Evolutionary conservation across 257 asterid species (phyloP), one percentile per base, ranked within the genome.

Genomic region (Salvia rosmarinus): DNA sequence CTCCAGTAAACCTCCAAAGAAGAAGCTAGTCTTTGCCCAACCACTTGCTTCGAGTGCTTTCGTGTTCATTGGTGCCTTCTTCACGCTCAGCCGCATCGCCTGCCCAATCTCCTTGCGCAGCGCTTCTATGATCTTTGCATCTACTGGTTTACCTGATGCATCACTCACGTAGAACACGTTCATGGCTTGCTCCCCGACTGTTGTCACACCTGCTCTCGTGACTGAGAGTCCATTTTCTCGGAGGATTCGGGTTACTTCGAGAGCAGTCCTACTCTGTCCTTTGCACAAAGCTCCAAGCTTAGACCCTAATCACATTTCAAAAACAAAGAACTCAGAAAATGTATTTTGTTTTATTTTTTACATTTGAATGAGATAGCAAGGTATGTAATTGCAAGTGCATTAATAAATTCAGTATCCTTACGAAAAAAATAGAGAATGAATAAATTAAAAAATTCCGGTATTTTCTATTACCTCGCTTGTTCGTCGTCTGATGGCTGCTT

Each of bases 241-340:
- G 7, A 94, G 90, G 58, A 94, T 82, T 79, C 99, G 82, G 14
- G 97, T 94, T 19, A 89, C 97, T 72, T 94, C 1, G 96, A 91
- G 55, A 94, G 92, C 56, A 94, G 80, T 4, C 97, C 99, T n/a
- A 94, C 95, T 25, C 97, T 85, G 79, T 94, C 99, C 83, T 91
- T 91, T 43, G 99, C 97, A 20, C 99, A 84, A 47, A 94, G 82
- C 77, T 94, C 97, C 75, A 91, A 78, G 79, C 95, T 88, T 62
- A 89, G 80, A 19, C 96, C 99, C 96, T 94, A 84, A 59, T 71
- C 35, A 30, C 28, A 20, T 62, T 52, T 37, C 37, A 68, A 37
- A 42, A 47, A 1, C 1, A 68, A 4, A 12, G 35, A 14, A 35
- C 20, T 12, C 23, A 16, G 44, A 6, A 70, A 9, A 6, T 64